phyloP scores from a whole-genome alignment of 164 flowering plant species.

The Magnolia kwangsiensis region DNA sequence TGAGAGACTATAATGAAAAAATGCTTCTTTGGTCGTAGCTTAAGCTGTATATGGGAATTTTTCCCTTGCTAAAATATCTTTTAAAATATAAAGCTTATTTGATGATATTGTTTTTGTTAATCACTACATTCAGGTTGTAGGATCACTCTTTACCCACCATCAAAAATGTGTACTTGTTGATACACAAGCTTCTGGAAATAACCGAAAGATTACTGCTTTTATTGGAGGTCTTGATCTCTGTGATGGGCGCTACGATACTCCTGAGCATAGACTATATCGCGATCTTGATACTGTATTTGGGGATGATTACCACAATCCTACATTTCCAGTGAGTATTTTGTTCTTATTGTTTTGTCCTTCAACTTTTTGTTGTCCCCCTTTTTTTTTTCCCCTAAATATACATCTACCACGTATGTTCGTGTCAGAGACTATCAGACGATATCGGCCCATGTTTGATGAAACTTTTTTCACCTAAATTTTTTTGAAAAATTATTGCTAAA shows the following conservation, averaged over 20 bases:
- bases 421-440: too few species aligned
- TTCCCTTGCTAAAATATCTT: neutral
- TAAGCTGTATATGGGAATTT: neutral
- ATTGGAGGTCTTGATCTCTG: constrained; percentile 86
- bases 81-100: neutral
- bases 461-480: too few species aligned
- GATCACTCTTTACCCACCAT: constrained; percentile 77
- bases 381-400: too few species aligned
- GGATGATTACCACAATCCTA: constrained; percentile 82
- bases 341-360: neutral
- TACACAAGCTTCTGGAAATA: constrained; percentile 67
- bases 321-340: constrained; percentile 54
- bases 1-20: neutral
- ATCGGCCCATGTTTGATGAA: too few species aligned
- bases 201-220: constrained; percentile 71
- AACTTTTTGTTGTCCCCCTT: neutral
- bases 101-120: neutral
- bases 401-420: too few species aligned
- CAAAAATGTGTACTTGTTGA: constrained; percentile 87
- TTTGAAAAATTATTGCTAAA: too few species aligned
- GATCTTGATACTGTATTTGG: constrained; percentile 69
- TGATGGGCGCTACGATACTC: constrained; percentile 92
- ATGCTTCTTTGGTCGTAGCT: neutral
- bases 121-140: constrained; percentile 54
- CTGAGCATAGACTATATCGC: constrained; percentile 67